Base-by-base conservation (phyloP, 2,329 filamentous ascomycete genomes). In the Trichoderma sp. region DNA sequence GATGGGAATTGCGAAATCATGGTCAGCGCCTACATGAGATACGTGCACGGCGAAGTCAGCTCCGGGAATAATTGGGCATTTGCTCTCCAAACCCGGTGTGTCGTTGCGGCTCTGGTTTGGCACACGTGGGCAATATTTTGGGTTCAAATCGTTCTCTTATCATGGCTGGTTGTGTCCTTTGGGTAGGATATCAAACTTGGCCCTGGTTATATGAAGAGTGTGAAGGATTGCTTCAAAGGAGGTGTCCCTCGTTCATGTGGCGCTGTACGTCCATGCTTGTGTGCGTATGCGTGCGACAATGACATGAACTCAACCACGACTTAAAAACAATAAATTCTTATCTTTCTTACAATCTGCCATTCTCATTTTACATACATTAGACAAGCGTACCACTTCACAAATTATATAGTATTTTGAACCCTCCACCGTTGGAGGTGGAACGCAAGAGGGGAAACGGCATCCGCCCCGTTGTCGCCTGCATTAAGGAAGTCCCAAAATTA, bases 1-100 rank as follows among this genome's bases (percentile, higher is more conserved):
- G 26, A 26, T 68, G 36, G 4, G 20, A 36, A 69, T 69, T 69
- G 67, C 67, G 67, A 69, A 30, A 50, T 62, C 39, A 28, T 39
- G 17, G 32, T 68, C 66, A 28, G 66, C 66, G 23, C 3, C 28
- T 36, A 34, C 32, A 43, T 34, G 58, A 62, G n/a, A 36, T 28
- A 20, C 58, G 30, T 39, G 58, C 58, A n/a, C 64, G 6, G 47
- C 50, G 4, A 20, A 36, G 30, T 55, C 64, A 23, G 43, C 43
- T 12, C 50, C 64, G 64, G 47, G 9, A 58, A 65, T 65, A 65
- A 65, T 23, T 32, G n/a, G 47, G 3, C 20, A 53, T 53, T 53
- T 53, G 47, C 47, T 23, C n/a, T 3, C 47, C 47, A 23, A 53
- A 53, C 47, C 47, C 47, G 20, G 39, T 9, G 15, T n/a, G 39